Base-by-base conservation (phyloP, 139 green algal genomes). In the Dunaliella primolecta region DNA sequence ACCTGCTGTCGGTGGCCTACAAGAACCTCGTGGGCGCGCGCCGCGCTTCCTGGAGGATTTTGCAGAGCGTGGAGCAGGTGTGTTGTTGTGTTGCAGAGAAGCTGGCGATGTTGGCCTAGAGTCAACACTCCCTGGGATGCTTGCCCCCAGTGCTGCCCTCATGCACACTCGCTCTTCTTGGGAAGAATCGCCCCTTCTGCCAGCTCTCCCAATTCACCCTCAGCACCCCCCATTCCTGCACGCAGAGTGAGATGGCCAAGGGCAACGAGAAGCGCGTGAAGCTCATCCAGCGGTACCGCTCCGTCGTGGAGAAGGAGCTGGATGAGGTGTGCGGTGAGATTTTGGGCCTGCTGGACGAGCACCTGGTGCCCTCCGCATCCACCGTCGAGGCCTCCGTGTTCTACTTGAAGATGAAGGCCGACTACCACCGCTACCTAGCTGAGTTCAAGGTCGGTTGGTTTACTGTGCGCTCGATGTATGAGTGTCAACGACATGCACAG, bases 371-470 rank as follows among this genome's bases (percentile, higher is more conserved):
- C 75, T 94, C 94, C 27, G 96, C 97, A 38, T 94, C 91, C 80
- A 95, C 90, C 24, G 95, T 95, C 70, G 97, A 99, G 93, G 96
- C 93, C 75, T 98, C 98, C 87, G 97, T 99, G 33, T 99, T 99
- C 90, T 99, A 99, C 92, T 93, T 96, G 77, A 95, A 95, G 91
- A 94, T 95, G 92, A 95, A 94, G 86, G 97, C 95, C 37, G 97
- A 99, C 89, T 99, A 99, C 92, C 97, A 98, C 88, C 93, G 97
- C 57, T 99, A 99, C 92, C 92, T 99, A 36, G 96, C 97, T 20
- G 97, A 99, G 94, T 99, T 99, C 93, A 98, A 99, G 94, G 80
- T 78, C 23, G 32, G 77, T 36, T 80, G 2, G 25, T 21, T n/a
- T n/a, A 2, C 2, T 7, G 11, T 29, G 70, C 20, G 15, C 15